Evolutionary conservation across 331 rosid genomes (phyloP).

Genomic region (Telfairia occidentalis): DNA sequence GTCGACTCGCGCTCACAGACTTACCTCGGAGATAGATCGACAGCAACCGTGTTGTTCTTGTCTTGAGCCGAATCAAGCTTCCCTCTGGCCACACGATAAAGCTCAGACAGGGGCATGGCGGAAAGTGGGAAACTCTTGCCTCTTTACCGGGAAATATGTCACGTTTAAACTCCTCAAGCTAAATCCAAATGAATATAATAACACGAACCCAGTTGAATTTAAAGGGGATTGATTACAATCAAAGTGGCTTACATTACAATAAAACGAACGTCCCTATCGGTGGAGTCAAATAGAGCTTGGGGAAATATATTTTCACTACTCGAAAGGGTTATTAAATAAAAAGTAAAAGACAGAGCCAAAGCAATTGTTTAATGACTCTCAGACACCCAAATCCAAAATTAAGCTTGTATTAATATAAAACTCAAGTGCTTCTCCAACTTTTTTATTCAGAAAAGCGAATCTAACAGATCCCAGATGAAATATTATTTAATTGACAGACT

Average conservation of each 20-base stretch:
- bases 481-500: background rate
- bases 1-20: conserved; percentile 16
- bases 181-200: background rate
- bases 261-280: conserved; percentile 8
- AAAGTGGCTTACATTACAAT: background rate
- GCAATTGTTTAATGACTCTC: background rate
- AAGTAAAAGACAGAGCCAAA: background rate
- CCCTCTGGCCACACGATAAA: conserved; percentile 38
- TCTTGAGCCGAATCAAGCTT: conserved; percentile 44
- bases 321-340: background rate
- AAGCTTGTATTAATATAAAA: background rate
- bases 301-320: background rate
- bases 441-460: background rate
- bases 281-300: background rate
- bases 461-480: conserved; percentile 3
- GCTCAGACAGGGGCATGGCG: conserved; percentile 66
- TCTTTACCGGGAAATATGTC: background rate
- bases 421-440: background rate
- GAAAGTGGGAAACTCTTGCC: conserved; percentile 16
- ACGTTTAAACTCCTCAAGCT: conserved; percentile 18
- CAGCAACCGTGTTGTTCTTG: conserved; percentile 21
- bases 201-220: conserved; percentile 5
- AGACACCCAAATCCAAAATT: background rate
- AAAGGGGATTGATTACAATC: background rate
- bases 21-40: conserved; percentile 36